Base-by-base conservation (phyloP, 768 basidiomycete genomes). In the Rhodotorula diobovata region DNA sequence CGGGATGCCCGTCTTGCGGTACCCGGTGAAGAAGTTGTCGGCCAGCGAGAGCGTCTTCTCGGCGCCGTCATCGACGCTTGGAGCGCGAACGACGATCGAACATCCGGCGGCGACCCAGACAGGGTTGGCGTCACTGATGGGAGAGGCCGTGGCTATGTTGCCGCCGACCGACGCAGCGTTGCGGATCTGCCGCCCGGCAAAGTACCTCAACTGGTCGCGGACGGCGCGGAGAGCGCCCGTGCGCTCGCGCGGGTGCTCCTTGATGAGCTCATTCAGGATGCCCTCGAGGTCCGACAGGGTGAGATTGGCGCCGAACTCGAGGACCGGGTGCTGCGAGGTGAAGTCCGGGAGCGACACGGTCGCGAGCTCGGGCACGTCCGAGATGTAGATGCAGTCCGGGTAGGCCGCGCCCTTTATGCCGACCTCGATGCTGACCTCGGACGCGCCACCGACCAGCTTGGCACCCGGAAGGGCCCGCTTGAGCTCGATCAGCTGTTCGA, bases 351-450 rank as follows among this genome's bases (percentile, higher is more conserved):
- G 68, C 10, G 53, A 45, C 53, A 68, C 43, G 10, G 34, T 55
- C 43, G 34, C 61, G 21, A 73, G 63, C 54, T 76, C 68, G 2
- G 68, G 55, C 39, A 76, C 63, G 43, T 74, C 76, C 28, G 70
- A 70, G 51, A 77, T 67, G 54, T 65, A 78, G 62, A 78, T 69
- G 55, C 66, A 73, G 21, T 74, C 75, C 9, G 75, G 69, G 69
- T 76, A 77, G 8, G 58, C n/a, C 1, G 65, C 59, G 16, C 61
- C 72, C 61, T 75, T 75, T 73, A 77, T 73, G 28, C 71, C 65
- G 7, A 77, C 75, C 53, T 78, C 76, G 68, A 78, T 78, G 21
- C 67, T 68, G 43, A 76, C 66, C 67, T 78, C 78, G 14, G 73
- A 71, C 45, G 67, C 62, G 1, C 78, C 78, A 20, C 68, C 67